Evolutionary conservation across 148 eudicot genomes (phyloP), one percentile per base, ranked within the genome.

Genomic region (Spergularia bocconei): DNA sequence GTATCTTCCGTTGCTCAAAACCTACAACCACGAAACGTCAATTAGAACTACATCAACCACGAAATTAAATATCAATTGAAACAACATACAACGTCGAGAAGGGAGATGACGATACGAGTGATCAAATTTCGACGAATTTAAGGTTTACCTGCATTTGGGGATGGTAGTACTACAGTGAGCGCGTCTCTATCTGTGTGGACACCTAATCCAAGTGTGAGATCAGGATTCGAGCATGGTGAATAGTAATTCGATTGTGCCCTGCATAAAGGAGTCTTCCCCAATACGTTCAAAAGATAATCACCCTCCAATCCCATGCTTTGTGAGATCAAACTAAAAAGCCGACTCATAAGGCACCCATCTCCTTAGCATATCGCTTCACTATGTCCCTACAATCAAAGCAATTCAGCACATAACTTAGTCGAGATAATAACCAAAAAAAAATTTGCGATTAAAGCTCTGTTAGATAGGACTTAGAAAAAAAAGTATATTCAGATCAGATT

Each of bases 191-290:
- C 89, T 7, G 85, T 80, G 64, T 88, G 91, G 0, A 81, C 71
- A 2, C 82, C 84, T 17, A 86, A 59, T 36, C 87, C 91, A 11
- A 88, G 79, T 1, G 88, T 80, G 21, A 84, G 79, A 51, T 88
- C 85, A 0, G 91, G 91, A 15, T 86, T 77, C 12, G 91, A 79
- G 64, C 87, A 88, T 17, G 84, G 84, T 3, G 88, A 87, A 60
- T 82, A 88, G 63, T 71, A 88, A 72, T 88, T 88, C 29, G 77
- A 79, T 79, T 79, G 82, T 10, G 21, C 79, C 71, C 76, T 74
- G 53, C 29, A 78, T 19, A 76, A 71, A 13, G 79, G 79, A 20
- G 76, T 16, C 48, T 48, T 12, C n/a, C 82, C 82, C 25, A 76
- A 52, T 44, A 56, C 69, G 14, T 19, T 66, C 19, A 71, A 23